phyloP scores from a whole-genome alignment of 1,284 basidiomycete species.

The Rhodofomes roseus region DNA sequence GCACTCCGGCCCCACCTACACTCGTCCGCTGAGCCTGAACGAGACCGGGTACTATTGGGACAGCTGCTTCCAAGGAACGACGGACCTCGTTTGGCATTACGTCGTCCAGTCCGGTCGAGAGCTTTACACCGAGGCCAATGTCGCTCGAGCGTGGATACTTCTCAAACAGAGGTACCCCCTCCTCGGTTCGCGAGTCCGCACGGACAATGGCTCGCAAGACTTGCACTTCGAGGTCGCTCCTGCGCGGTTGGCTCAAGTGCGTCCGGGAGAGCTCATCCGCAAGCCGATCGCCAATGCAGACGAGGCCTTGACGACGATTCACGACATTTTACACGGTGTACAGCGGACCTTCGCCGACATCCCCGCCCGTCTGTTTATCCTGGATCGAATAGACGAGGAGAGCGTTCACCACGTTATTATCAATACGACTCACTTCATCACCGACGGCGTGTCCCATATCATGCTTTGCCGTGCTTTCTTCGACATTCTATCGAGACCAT shows the following conservation, averaged over 20 bases:
- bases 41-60: slow-evolving; percentile 47
- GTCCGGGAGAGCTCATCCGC: slow-evolving; percentile 35
- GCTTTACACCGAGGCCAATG: slow-evolving; percentile 26
- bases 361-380: slow-evolving; percentile 15
- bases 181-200: slow-evolving; percentile 37
- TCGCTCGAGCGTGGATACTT: slow-evolving; percentile 37
- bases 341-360: slow-evolving; percentile 12
- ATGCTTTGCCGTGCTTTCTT: slow-evolving; percentile 42
- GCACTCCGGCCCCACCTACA: slow-evolving; percentile 8
- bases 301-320: slow-evolving; percentile 24
- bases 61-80: slow-evolving; percentile 37
- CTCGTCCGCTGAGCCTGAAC: slow-evolving; percentile 36
- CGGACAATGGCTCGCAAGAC: slow-evolving; percentile 17
- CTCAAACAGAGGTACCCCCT: slow-evolving; percentile 46
- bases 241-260: slow-evolving; percentile 23
- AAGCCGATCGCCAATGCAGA: slow-evolving; percentile 26
- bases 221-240: slow-evolving; percentile 39
- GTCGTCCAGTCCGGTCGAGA: slow-evolving; percentile 26
- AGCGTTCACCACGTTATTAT: slow-evolving; percentile 39
- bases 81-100: slow-evolving; percentile 39
- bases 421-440: slow-evolving; percentile 42
- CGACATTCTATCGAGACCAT: slow-evolving; percentile 35
- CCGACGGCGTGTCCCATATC: slow-evolving; percentile 44
- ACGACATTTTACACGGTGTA: slow-evolving; percentile 8
- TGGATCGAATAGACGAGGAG: slow-evolving; percentile 10